Evolutionary conservation across 2,329 filamentous ascomycete genomes (phyloP), one percentile per base, ranked within the genome.

Genomic region (Pestalotiopsis sp.): DNA sequence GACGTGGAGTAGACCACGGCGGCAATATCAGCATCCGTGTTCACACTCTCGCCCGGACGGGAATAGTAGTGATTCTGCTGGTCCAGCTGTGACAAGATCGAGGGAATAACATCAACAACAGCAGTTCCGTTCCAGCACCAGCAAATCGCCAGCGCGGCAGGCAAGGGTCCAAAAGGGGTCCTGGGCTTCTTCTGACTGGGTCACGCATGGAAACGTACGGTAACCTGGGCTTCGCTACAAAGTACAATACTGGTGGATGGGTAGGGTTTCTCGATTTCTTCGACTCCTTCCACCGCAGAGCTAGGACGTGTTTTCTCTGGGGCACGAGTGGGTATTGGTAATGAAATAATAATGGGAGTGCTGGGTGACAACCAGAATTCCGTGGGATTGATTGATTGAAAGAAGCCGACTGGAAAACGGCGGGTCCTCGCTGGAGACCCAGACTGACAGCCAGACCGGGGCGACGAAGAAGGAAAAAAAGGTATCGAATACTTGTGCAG

Each of bases 401-500:
- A 52, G 45, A 23, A 52, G 20, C 45, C 20, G 45, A n/a, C n/a
- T 49, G 14, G 39, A 49, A 64, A 27, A 20, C 20, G 39, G 41
- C 36, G 61, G 38, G 38, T 64, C 25, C 41, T 64, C 39, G n/a
- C 38, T 52, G 39, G 36, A 52, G 31, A 36, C 31, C 31, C 31
- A 36, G 31, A 36, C 31, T 36, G 31, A 36, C 31, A 36, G 31
- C 31, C 31, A 36, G 31, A 36, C 31, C 31, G 31, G 31, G 31
- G 31, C 31, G 31, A 36, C 31, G 31, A 36, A 36, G 31, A 36
- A 36, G 20, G 20, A 20, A 38, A 25, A 38, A 39, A 25, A 66
- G 36, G 63, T 66, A 66, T 66, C 63, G 63, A 56, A 66, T 66
- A 66, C 63, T 56, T 64, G 7, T 64, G 23, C 20, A 56, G 63